Evolutionary conservation across 805 yeast species (phyloP).

Genomic region (Metschnikowia colocasiae): DNA sequence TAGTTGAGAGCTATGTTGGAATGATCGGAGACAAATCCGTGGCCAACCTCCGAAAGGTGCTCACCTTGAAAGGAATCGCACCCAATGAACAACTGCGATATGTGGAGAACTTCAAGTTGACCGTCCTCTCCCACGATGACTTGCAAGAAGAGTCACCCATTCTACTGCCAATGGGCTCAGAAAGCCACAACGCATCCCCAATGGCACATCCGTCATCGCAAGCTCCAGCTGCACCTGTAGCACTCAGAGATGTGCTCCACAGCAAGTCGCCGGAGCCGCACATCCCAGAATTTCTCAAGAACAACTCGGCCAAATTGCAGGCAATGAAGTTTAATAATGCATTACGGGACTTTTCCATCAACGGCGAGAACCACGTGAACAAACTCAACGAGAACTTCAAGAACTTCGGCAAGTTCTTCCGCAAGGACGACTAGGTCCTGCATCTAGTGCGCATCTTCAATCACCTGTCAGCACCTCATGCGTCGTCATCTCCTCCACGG

Average conservation of each 20-base stretch:
- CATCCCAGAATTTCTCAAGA: slow-evolving; percentile 18
- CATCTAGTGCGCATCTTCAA: neutral
- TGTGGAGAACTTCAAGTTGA: slow-evolving; percentile 36
- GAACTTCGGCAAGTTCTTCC: slow-evolving; percentile 53
- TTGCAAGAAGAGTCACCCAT: slow-evolving; percentile 30
- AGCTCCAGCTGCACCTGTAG: slow-evolving; percentile 11
- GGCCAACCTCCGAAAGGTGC: slow-evolving; percentile 59
- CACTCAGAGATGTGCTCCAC: slow-evolving; percentile 9
- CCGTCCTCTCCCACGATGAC: slow-evolving; percentile 26
- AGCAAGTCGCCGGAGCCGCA: slow-evolving; percentile 27
- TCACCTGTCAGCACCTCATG: neutral
- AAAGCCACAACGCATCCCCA: neutral
- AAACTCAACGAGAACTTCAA: slow-evolving; percentile 64
- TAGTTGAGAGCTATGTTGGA: slow-evolving; percentile 62
- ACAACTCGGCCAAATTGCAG: slow-evolving; percentile 34
- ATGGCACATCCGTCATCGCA: slow-evolving; percentile 18
- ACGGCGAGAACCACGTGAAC: slow-evolving; percentile 58
- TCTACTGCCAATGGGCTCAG: slow-evolving; percentile 24
- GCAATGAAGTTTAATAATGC: slow-evolving; percentile 41
- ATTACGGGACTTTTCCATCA: slow-evolving; percentile 42
- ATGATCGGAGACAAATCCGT: slow-evolving; percentile 63
- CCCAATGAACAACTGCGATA: slow-evolving; percentile 27
- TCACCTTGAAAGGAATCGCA: slow-evolving; percentile 58
- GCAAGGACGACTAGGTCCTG: slow-evolving; percentile 27
- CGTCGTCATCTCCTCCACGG: neutral